Percentiles rank a stretch among this genome's conserved stretches.
These are phyloP conservation scores for Hippophae gyantsensis DNA, from an alignment of 306 rosid species.

Conservation along the genomic window DNA sequence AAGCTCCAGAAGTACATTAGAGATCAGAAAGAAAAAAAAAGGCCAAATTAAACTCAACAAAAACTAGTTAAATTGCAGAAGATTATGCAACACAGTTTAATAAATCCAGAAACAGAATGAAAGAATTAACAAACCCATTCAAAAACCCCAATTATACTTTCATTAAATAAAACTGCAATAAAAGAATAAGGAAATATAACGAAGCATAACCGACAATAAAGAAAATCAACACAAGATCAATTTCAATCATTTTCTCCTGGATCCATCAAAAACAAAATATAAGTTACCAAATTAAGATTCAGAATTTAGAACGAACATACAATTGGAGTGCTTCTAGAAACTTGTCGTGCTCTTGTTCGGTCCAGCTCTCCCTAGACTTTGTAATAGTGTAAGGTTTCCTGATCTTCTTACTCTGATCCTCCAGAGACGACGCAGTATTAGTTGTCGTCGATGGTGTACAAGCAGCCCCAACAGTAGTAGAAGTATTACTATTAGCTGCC, in stretches of 20 bases:
- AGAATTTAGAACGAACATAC: conserved; percentile 30
- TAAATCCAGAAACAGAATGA: background rate
- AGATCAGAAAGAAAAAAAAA: background rate
- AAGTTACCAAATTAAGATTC: background rate
- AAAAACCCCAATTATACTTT: background rate
- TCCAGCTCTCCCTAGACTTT: conserved; percentile 94
- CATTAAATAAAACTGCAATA: background rate
- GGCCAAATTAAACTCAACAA: background rate
- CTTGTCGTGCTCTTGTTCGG: conserved; percentile 95
- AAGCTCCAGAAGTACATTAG: background rate
- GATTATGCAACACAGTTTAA: background rate
- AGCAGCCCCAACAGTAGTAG: conserved; percentile 11
- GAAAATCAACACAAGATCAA: background rate
- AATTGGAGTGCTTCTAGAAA: conserved; percentile 95
- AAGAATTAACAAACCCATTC: background rate
- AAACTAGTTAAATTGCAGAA: background rate
- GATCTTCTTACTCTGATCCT: conserved; percentile 66
- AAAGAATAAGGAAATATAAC: background rate
- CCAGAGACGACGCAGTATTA: conserved; percentile 17
- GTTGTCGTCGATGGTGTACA: conserved; percentile 1
- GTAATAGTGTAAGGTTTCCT: conserved; percentile 85
- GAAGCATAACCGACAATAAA: background rate
- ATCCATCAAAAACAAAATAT: background rate
- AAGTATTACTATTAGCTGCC: background rate
- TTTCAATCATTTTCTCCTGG: background rate